Conservation (phyloP, 208 protist species). For the Trypanosoma congolense region DNA sequence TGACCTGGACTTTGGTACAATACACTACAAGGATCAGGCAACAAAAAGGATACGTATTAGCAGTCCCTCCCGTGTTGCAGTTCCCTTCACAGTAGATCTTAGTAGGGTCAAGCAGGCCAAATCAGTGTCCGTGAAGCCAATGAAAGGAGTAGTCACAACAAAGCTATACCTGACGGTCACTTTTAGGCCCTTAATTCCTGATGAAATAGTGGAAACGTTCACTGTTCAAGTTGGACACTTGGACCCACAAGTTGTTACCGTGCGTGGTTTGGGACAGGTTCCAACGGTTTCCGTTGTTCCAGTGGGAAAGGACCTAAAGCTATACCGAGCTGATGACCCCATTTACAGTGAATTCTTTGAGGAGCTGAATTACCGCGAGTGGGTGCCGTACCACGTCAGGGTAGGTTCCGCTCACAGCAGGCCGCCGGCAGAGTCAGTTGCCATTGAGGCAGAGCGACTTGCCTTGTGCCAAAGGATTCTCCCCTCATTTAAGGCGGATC, state of each 20-base stretch:
- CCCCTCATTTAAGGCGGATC: neutral
- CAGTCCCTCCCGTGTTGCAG: conserved; percentile 88
- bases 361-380: conserved; percentile 14
- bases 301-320: conserved; percentile 16
- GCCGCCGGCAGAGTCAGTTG: conserved; percentile 12
- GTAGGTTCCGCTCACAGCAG: conserved; percentile 7
- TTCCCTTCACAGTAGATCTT: conserved; percentile 74
- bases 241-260: conserved; percentile 82
- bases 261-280: conserved; percentile 73
- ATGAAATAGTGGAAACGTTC: conserved; percentile 77
- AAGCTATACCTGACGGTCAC: conserved; percentile 68
- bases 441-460: conserved; percentile 72
- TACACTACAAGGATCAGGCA: conserved; percentile 65
- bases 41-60: conserved; percentile 76
- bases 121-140: conserved; percentile 72
- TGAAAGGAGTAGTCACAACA: conserved; percentile 63
- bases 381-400: conserved; percentile 31
- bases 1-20: conserved; percentile 87
- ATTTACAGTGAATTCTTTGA: conserved; percentile 10
- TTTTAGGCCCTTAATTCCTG: conserved; percentile 82
- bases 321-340: conserved; percentile 21
- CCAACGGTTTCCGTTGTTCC: conserved; percentile 42
- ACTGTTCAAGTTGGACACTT: conserved; percentile 89
- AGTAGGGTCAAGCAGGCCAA: conserved; percentile 35
- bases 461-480: conserved; percentile 52